phyloP scores from a whole-genome alignment of 2,329 filamentous ascomycete species.

The Aspergillus sp. region DNA sequence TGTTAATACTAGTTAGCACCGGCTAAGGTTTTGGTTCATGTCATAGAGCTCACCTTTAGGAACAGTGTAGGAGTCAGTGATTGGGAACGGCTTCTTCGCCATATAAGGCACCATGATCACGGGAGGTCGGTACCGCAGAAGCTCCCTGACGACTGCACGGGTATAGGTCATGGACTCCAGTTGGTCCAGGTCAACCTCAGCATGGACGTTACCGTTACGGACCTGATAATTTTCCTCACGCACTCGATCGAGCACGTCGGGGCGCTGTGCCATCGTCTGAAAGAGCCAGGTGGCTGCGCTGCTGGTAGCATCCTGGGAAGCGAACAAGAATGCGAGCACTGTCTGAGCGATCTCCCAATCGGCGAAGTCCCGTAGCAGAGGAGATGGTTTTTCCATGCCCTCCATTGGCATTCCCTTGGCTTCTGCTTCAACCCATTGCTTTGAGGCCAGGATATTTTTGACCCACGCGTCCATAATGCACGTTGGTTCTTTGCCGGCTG shows the following conservation, averaged over 20 bases:
- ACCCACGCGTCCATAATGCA: constrained; percentile 93
- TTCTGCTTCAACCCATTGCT: constrained; percentile 70
- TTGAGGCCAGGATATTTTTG: constrained; percentile 76
- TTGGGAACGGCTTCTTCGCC: constrained; percentile 51
- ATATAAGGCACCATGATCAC: constrained; percentile 59
- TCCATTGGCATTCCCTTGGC: constrained; percentile 61
- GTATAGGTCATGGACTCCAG: constrained; percentile 54
- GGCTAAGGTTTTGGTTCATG: neutral
- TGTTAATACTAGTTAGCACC: neutral
- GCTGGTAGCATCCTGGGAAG: constrained; percentile 57
- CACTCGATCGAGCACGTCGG: constrained; percentile 51
- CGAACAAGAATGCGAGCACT: constrained; percentile 57
- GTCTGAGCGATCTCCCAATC: constrained; percentile 54
- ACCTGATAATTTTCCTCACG: constrained; percentile 52
- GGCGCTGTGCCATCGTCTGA: constrained; percentile 54
- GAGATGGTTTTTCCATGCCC: constrained; percentile 50
- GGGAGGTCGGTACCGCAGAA: constrained; percentile 55
- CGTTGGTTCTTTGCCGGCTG: constrained; percentile 71
- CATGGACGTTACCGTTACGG: constrained; percentile 50
- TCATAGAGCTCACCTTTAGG: constrained; percentile 50
- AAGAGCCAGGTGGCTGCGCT: constrained; percentile 58
- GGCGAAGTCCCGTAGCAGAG: constrained; percentile 55
- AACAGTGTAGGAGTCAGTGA: constrained; percentile 52
- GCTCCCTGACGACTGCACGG: constrained; percentile 56
- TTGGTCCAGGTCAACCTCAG: constrained; percentile 20